These are phyloP conservation scores for Fraxinus nigra DNA, from an alignment of 305 asterid genomes.

Conservation along the genomic window DNA sequence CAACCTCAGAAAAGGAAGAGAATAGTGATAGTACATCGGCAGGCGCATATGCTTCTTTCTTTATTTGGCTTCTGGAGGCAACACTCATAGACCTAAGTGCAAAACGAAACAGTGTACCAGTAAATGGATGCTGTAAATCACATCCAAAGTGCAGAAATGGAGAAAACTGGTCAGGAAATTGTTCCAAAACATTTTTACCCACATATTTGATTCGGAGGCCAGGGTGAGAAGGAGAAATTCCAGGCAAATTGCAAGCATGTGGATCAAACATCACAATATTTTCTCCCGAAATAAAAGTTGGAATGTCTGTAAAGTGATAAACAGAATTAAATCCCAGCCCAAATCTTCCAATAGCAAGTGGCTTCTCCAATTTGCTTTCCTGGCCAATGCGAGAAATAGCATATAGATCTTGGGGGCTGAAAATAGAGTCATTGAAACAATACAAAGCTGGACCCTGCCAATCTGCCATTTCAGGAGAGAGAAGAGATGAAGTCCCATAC, in stretches of 20 bases:
- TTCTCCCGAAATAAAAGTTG: slow-evolving; percentile 95
- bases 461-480: slow-evolving; percentile 98
- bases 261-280: slow-evolving; percentile 97
- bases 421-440: slow-evolving; percentile 93
- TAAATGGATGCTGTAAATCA: slow-evolving; percentile 76
- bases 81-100: slow-evolving; percentile 74
- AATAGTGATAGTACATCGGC: slow-evolving; percentile 79
- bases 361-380: slow-evolving; percentile 95
- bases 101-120: slow-evolving; percentile 95
- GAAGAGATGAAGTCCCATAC: slow-evolving; percentile 89
- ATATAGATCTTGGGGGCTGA: slow-evolving; percentile 92
- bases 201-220: slow-evolving; percentile 86
- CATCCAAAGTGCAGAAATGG: slow-evolving; percentile 95
- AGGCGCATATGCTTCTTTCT: slow-evolving; percentile 75
- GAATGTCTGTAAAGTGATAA: slow-evolving; percentile 93
- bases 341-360: slow-evolving; percentile 97
- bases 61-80: slow-evolving; percentile 93
- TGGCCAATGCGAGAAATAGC: slow-evolving; percentile 98
- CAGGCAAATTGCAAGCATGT: slow-evolving; percentile 92
- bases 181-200: slow-evolving; percentile 79
- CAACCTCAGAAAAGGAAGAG: slow-evolving; percentile 80
- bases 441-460: slow-evolving; percentile 99
- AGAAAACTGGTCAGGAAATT: slow-evolving; percentile 97
- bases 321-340: slow-evolving; percentile 95
- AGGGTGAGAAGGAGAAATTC: slow-evolving; percentile 94